These are phyloP conservation scores for Heliocybe sulcata DNA, from an alignment of 1,284 basidiomycete genomes.

Conservation along the genomic window DNA sequence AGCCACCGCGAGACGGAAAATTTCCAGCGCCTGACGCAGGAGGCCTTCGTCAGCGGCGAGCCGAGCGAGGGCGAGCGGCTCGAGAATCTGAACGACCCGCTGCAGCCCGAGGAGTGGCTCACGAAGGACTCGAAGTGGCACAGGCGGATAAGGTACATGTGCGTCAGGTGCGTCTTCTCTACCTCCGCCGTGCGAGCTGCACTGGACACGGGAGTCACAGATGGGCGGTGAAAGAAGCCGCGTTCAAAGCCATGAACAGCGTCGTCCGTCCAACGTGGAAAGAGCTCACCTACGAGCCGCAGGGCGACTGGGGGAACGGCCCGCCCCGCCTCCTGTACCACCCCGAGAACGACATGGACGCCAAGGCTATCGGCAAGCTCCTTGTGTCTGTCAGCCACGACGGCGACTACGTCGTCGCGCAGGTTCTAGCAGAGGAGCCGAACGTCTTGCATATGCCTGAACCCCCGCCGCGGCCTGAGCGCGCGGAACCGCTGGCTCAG, in stretches of 20 bases:
- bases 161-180: slow-evolving; percentile 50
- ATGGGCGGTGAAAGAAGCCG: slow-evolving; percentile 85
- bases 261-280: slow-evolving; percentile 65
- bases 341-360: slow-evolving; percentile 14
- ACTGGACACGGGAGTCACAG: slow-evolving; percentile 27
- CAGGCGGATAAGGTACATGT: slow-evolving; percentile 40
- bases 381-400: slow-evolving; percentile 81
- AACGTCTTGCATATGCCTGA: not conserved
- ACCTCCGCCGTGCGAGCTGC: not conserved
- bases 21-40: not conserved
- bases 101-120: too few relatives aligned
- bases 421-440: slow-evolving; percentile 54
- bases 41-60: not conserved
- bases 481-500: slow-evolving; percentile 1
- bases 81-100: not conserved
- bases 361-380: slow-evolving; percentile 25
- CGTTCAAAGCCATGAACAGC: slow-evolving; percentile 83
- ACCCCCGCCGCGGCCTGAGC: not conserved
- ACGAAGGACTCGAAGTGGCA: not conserved
- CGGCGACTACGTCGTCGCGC: slow-evolving; percentile 74
- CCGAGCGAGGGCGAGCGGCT: not conserved
- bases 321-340: slow-evolving; percentile 49
- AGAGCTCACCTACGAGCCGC: slow-evolving; percentile 50
- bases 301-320: slow-evolving; percentile 19
- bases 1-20: slow-evolving; percentile 41